A percentile compares a stretch with the other conserved stretches of the same genome.
These are phyloP conservation scores for Bryoerythrophyllum caledonicum DNA, from an alignment of 225 moss, liverwort and hornwort genomes.

Conservation along the genomic window DNA sequence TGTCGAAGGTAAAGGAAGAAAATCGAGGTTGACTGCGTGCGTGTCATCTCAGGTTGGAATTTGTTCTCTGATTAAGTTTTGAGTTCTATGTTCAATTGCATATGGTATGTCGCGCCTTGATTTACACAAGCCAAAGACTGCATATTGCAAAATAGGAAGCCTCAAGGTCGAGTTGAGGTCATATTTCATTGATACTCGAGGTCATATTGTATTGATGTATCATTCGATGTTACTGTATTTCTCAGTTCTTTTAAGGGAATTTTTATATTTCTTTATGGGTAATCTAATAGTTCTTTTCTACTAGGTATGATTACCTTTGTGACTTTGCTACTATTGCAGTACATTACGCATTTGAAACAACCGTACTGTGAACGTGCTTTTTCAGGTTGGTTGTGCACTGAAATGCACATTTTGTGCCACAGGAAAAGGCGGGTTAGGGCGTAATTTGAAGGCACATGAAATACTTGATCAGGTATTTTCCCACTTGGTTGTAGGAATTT, in stretches of 20 bases:
- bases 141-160: background rate
- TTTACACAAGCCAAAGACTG: background rate
- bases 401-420: conserved; percentile 87
- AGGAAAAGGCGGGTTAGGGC: conserved; percentile 80
- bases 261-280: background rate
- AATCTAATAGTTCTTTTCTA: background rate
- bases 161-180: conserved; percentile 11
- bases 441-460: conserved; percentile 77
- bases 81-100: background rate
- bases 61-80: background rate
- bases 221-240: background rate
- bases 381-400: conserved; percentile 81
- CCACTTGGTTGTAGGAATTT: conserved; percentile 2
- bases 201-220: background rate
- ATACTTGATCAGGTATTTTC: conserved; percentile 72
- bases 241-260: background rate
- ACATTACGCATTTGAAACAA: background rate
- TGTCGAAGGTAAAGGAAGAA: conserved; percentile 44
- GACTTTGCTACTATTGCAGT: background rate
- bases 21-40: conserved; percentile 68
- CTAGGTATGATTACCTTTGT: background rate
- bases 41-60: conserved; percentile 76
- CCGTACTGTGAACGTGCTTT: background rate
- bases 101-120: background rate
- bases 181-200: background rate